Evolutionary conservation across 495 filamentous ascomycete species (phyloP), one percentile per base, ranked within the genome.

Genomic region (Penicillium robsamsonii): DNA sequence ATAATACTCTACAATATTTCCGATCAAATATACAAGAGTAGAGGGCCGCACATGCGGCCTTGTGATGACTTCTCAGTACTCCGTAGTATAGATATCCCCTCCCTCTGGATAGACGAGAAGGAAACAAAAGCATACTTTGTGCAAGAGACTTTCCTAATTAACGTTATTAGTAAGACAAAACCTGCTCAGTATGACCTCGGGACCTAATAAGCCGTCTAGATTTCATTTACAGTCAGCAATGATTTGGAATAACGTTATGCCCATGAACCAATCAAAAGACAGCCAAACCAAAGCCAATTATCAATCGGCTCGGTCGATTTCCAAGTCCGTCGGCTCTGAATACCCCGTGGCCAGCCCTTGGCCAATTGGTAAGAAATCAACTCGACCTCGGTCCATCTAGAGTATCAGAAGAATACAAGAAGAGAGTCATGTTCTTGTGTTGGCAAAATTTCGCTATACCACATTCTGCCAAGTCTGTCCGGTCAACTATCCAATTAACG

Each of bases 361-460:
- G 25, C 33, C 27, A 50, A 56, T 56, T 56, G 45, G 54, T 56
- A 48, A 56, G 54, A 56, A 35, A 7, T 17, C 15, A 6, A 15
- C 4, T 24, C 13, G 35, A 50, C 53, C 49, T 53, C 49, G 56
- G 51, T 46, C 24, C 18, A 38, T 15, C 1, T 7, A 12, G n/a
- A 40, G 0, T 4, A 17, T 18, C n/a, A 40, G 13, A 11, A 46
- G 42, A 50, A 35, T 54, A 54, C 51, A 54, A 54, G 41, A 35
- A 45, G 18, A 46, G 12, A 11, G 24, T 13, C 27, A 54, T 54
- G 51, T 54, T 46, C 42, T 25, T 31, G 31, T 22, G 15, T 33
- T 11, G 5, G 17, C 47, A 6, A 44, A 35, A 37, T 31, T 50
- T 4, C 8, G n/a, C 29, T 17, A 10, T 47, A 2, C 17, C 45